Conservation (phyloP, 306 rosid genomes). For the Corylus heterophylla region DNA sequence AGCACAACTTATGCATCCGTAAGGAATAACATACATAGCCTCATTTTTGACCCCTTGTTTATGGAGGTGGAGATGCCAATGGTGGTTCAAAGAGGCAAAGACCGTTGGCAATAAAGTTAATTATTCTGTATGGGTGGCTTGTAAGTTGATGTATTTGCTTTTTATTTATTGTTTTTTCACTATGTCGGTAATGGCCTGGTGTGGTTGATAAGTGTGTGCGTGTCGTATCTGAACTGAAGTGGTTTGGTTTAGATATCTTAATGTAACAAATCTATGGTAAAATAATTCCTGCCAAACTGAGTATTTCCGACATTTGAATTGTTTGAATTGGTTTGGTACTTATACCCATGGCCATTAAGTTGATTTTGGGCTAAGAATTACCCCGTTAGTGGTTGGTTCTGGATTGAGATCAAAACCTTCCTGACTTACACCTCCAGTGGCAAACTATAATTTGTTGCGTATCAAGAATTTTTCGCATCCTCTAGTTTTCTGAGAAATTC, state of each 20-base stretch:
- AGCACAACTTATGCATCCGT: background rate
- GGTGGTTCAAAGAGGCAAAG: background rate
- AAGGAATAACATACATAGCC: background rate
- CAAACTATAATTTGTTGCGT: background rate
- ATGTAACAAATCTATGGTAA: background rate
- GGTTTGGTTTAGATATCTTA: background rate
- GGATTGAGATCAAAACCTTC: background rate
- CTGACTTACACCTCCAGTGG: background rate
- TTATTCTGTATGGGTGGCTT: background rate
- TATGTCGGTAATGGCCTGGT: background rate
- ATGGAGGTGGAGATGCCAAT: background rate
- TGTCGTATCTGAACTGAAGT: background rate
- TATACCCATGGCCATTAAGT: background rate
- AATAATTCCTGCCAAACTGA: background rate
- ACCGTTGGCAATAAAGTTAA: background rate
- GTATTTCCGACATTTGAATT: background rate
- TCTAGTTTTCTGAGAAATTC: background rate
- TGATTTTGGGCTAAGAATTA: background rate
- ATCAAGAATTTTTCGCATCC: background rate
- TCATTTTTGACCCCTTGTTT: background rate
- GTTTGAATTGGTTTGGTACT: conserved; percentile 11
- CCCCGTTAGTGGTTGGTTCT: conserved; percentile 1
- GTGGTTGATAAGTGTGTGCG: background rate
- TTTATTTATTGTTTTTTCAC: background rate
- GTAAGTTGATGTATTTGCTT: background rate